Percentiles rank a stretch among this genome's conserved stretches.
These are phyloP conservation scores for Arabis hirsuta DNA, from an alignment of 345 rosid species.

Conservation along the genomic window DNA sequence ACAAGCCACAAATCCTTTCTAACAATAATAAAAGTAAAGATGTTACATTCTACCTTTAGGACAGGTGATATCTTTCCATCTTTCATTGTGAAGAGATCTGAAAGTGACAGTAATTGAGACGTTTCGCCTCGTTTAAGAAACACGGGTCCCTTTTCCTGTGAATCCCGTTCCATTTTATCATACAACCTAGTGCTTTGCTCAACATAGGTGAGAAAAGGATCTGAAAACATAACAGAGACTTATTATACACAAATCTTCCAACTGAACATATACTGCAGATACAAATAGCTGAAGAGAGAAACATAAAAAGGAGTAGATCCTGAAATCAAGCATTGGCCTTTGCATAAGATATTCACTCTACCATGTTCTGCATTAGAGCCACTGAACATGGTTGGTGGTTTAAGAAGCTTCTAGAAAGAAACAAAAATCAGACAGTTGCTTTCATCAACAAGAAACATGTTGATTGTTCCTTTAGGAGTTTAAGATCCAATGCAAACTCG, in stretches of 20 bases:
- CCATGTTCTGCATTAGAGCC: neutral
- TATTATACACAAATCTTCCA: neutral
- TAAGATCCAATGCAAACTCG: conserved; percentile 7
- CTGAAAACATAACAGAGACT: conserved; percentile 42
- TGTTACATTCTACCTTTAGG: conserved; percentile 57
- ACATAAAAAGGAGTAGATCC: neutral
- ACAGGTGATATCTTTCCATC: conserved; percentile 71
- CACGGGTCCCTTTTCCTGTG: conserved; percentile 68
- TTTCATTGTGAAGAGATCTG: conserved; percentile 72
- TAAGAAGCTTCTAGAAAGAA: too few relatives aligned
- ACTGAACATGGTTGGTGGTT: neutral
- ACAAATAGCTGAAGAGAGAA: neutral
- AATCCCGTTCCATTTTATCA: conserved; percentile 79
- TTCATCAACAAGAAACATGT: too few relatives aligned
- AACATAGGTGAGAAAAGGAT: conserved; percentile 45
- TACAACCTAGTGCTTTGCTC: conserved; percentile 66
- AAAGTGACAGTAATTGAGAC: conserved; percentile 80
- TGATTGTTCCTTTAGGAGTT: too few relatives aligned
- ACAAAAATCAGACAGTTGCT: too few relatives aligned
- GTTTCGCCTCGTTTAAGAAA: conserved; percentile 91
- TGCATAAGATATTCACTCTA: conserved; percentile 11
- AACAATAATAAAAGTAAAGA: neutral
- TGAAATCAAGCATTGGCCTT: conserved; percentile 9
- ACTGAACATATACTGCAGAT: neutral
- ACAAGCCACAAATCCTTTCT: conserved; percentile 8